Evolutionary conservation across 345 rosid genomes (phyloP).

Genomic region (Pugionium dolabratum): DNA sequence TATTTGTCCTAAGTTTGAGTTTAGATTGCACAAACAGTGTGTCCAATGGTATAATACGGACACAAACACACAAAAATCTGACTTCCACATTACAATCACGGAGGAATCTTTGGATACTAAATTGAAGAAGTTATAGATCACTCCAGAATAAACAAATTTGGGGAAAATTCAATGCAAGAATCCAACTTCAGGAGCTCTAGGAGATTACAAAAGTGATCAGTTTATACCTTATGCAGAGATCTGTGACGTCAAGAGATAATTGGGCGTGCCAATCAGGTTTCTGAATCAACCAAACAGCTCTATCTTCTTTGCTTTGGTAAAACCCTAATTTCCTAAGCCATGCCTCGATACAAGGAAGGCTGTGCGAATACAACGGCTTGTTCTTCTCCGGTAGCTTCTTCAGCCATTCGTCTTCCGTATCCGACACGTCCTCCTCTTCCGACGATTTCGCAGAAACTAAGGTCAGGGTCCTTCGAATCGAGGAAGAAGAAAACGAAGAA

Average conservation of each 20-base stretch:
- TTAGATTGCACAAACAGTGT: too few species aligned
- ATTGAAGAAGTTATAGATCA: too few species aligned
- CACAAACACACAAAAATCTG: too few species aligned
- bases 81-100: too few species aligned
- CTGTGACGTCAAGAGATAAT: constrained; percentile 81
- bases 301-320: constrained; percentile 69
- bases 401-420: constrained; percentile 78
- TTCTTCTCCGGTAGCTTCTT: constrained; percentile 73
- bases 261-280: constrained; percentile 92
- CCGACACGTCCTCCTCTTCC: constrained; percentile 58
- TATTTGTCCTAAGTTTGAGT: too few species aligned
- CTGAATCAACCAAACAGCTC: constrained; percentile 75
- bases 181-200: too few species aligned
- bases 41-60: too few species aligned
- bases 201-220: too few species aligned
- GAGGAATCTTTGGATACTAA: too few species aligned
- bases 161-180: too few species aligned
- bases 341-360: constrained; percentile 90
- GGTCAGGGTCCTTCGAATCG: constrained; percentile 24
- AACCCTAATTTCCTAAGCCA: constrained; percentile 82
- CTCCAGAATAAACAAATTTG: too few species aligned
- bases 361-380: constrained; percentile 85
- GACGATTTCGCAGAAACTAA: constrained; percentile 54
- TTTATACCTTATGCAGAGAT: constrained; percentile 63
- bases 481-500: not conserved